Conservation (phyloP, 495 filamentous ascomycete genomes). For the Neurospora sp. region DNA sequence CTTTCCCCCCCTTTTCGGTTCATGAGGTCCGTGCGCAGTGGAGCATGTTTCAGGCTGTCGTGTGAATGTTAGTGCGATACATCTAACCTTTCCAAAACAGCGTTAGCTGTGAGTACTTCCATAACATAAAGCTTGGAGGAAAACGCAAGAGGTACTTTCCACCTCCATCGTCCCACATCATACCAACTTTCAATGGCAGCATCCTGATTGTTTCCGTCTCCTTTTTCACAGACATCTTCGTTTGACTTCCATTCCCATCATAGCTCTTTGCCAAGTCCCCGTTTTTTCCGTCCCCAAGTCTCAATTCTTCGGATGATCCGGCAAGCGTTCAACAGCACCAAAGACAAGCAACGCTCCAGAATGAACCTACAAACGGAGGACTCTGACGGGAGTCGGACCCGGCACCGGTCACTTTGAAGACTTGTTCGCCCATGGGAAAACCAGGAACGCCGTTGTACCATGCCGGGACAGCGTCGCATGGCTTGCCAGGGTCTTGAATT, state of each 20-base stretch:
- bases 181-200: not conserved
- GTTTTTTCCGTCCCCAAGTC: not conserved
- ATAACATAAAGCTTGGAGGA: not conserved
- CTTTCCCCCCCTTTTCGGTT: not conserved
- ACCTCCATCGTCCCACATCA: not conserved
- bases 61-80: not conserved
- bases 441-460: not conserved
- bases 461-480: not conserved
- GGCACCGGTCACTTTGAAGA: not conserved
- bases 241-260: not conserved
- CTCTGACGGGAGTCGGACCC: not conserved
- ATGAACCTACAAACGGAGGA: not conserved
- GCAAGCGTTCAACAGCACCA: not conserved
- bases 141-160: not conserved
- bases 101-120: not conserved
- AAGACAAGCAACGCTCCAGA: not conserved
- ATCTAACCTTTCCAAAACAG: not conserved
- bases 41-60: no score
- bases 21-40: not conserved
- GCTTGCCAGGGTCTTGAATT: not conserved
- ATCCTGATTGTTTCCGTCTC: not conserved
- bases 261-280: not conserved
- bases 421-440: not conserved
- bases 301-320: not conserved
- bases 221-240: not conserved